phyloP scores from a whole-genome alignment of 495 filamentous ascomycete genomes.

The Cairneyella variabilis region DNA sequence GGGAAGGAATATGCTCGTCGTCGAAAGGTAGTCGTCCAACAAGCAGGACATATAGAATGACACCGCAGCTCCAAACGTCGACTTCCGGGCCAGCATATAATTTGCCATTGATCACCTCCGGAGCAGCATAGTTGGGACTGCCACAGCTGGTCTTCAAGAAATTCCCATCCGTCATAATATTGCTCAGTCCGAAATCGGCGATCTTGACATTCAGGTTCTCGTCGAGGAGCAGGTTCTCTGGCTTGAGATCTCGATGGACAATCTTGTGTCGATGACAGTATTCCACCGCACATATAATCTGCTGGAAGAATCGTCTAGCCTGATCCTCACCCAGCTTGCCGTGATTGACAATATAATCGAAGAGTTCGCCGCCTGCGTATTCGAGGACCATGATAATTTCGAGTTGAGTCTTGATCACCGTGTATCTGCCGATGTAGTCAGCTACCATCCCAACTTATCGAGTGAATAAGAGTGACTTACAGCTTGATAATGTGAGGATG shows the following conservation, averaged over 20 bases:
- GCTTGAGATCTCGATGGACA: conserved; percentile 95
- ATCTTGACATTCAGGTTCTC: conserved; percentile 96
- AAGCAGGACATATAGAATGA: conserved; percentile 93
- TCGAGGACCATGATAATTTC: conserved; percentile 99
- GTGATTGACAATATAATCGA: conserved; percentile 92
- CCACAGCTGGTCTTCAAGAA: conserved; percentile 98
- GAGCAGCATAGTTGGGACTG: conserved; percentile 96
- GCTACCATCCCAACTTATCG: not conserved
- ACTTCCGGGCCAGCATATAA: conserved; percentile 97
- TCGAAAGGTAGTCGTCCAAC: conserved; percentile 93
- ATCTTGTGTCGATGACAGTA: conserved; percentile 99
- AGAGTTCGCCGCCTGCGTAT: conserved; percentile 92
- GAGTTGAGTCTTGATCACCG: conserved; percentile 85
- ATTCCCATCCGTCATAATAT: conserved; percentile 99
- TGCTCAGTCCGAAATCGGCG: conserved; percentile 96
- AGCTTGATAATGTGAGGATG: conserved; percentile 99
- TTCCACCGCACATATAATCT: conserved; percentile 98
- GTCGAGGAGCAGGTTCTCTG: conserved; percentile 93
- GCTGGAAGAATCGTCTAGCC: conserved; percentile 95
- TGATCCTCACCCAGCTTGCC: conserved; percentile 86
- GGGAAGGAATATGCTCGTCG: conserved; percentile 87
- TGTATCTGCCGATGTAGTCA: conserved; percentile 49
- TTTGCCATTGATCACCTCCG: conserved; percentile 96
- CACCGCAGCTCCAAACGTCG: conserved; percentile 98
- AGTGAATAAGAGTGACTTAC: conserved; percentile 44